A percentile compares a stretch with the other conserved stretches of the same genome.
Evolutionary conservation across 2,329 filamentous ascomycete species (phyloP).

Genomic region (Cladosporium sp.): DNA sequence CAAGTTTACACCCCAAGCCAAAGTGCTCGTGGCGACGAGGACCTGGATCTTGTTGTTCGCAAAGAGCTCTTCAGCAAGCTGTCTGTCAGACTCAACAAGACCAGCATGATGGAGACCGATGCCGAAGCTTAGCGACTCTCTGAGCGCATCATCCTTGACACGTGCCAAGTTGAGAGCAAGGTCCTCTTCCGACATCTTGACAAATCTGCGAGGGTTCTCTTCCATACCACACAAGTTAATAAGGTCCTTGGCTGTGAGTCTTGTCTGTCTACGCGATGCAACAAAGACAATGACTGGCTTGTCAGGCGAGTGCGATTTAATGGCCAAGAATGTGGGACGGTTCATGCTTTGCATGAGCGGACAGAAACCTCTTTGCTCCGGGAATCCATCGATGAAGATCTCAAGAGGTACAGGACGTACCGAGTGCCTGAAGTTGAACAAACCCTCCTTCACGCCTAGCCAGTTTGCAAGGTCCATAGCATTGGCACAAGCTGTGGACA

Average conservation of each 20-base stretch:
- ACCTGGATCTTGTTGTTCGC: constrained; percentile 98
- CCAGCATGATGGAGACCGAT: constrained; percentile 97
- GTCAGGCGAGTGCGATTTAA: constrained; percentile 91
- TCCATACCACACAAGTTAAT: constrained; percentile 99
- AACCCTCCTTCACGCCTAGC: constrained; percentile 88
- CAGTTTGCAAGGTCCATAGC: constrained; percentile 91
- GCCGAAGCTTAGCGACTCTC: constrained; percentile 93
- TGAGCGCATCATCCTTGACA: constrained; percentile 88
- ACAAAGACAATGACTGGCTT: constrained; percentile 99
- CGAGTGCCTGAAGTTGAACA: constrained; percentile 97
- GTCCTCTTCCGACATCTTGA: constrained; percentile 92
- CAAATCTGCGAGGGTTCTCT: constrained; percentile 88
- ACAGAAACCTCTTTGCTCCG: constrained; percentile 90
- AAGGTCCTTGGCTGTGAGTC: constrained; percentile 88
- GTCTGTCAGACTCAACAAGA: constrained; percentile 88
- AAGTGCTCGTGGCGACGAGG: constrained; percentile 87
- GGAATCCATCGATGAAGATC: constrained; percentile 96
- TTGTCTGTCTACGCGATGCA: constrained; percentile 88
- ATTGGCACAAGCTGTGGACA: constrained; percentile 98
- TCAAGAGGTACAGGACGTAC: constrained; percentile 94
- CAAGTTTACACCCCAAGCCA: constrained; percentile 97
- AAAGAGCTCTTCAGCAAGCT: constrained; percentile 89
- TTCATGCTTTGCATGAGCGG: constrained; percentile 99
- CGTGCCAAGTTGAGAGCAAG: constrained; percentile 79
- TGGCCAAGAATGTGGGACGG: constrained; percentile 88